Evolutionary conservation across 306 rosid species (phyloP).

Genomic region (Gillenia trifoliata): DNA sequence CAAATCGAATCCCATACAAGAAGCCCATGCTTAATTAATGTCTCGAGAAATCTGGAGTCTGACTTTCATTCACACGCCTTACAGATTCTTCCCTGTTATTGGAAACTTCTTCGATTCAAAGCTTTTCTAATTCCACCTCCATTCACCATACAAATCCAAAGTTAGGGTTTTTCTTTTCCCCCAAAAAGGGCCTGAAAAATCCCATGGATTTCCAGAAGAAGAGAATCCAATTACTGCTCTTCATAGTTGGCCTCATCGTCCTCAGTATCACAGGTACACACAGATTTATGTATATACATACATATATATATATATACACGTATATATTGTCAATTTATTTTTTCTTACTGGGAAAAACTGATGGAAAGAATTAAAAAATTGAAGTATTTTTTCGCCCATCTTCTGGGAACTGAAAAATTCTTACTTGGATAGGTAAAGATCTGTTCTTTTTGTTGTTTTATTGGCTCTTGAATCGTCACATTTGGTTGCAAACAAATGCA

Average conservation of each 20-base stretch:
- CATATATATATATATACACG: background rate
- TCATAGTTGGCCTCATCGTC: constrained; percentile 41
- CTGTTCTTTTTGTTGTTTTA: background rate
- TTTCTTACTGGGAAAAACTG: background rate
- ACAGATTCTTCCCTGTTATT: constrained; percentile 27
- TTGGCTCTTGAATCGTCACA: background rate
- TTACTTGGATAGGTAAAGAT: background rate
- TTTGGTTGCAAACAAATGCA: background rate
- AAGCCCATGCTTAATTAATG: background rate
- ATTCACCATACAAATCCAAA: background rate
- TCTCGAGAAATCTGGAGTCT: background rate
- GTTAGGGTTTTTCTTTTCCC: background rate
- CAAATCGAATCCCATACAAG: background rate
- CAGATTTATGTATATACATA: too few relatives aligned
- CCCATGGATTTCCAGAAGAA: constrained; percentile 63
- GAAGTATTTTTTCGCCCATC: background rate
- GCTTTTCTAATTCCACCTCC: background rate
- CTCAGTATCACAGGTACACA: constrained; percentile 69
- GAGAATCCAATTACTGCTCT: constrained; percentile 40
- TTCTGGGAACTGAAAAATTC: background rate
- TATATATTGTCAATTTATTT: background rate
- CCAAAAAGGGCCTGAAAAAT: background rate
- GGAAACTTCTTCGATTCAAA: background rate
- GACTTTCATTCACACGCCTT: background rate
- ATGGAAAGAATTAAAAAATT: background rate